These are phyloP conservation scores for Botryotinia narcissicola DNA, from an alignment of 2,329 filamentous ascomycete species.

Conservation along the genomic window DNA sequence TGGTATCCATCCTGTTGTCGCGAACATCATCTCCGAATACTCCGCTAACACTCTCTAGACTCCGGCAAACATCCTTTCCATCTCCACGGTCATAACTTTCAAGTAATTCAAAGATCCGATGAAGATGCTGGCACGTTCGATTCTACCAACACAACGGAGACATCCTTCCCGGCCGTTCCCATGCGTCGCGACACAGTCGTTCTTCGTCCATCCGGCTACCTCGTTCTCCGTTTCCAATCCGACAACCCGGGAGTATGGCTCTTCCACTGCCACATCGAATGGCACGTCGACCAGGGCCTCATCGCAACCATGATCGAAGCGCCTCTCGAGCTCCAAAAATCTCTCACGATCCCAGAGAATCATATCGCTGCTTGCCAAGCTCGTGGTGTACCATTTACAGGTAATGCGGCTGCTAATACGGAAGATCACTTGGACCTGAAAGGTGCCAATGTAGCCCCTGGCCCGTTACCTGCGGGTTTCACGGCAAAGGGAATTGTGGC, in stretches of 20 bases:
- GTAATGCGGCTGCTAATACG: constrained; percentile 75
- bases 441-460: constrained; percentile 44
- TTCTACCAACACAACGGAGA: constrained; percentile 44
- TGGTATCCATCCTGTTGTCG: background rate
- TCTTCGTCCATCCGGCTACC: constrained; percentile 62
- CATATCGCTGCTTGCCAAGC: constrained; percentile 58
- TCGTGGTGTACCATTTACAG: constrained; percentile 49
- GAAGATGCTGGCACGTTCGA: constrained; percentile 58
- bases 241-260: constrained; percentile 70
- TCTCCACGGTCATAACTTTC: constrained; percentile 75
- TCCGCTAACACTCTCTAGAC: constrained; percentile 44
- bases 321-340: constrained; percentile 36
- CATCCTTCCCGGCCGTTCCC: constrained; percentile 52
- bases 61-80: constrained; percentile 69
- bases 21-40: background rate
- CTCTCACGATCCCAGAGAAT: constrained; percentile 56
- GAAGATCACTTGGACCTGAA: constrained; percentile 59
- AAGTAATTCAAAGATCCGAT: constrained; percentile 58
- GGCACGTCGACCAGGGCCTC: constrained; percentile 69
- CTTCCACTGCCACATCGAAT: constrained; percentile 81
- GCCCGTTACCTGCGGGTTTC: constrained; percentile 35
- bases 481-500: constrained; percentile 37
- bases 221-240: constrained; percentile 65
- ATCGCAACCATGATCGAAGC: constrained; percentile 54
- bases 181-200: constrained; percentile 68